A percentile compares a stretch with the other conserved stretches of the same genome.
phyloP scores from a whole-genome alignment of 139 green algal genomes.

The Tetradesmus lagerheimii region DNA sequence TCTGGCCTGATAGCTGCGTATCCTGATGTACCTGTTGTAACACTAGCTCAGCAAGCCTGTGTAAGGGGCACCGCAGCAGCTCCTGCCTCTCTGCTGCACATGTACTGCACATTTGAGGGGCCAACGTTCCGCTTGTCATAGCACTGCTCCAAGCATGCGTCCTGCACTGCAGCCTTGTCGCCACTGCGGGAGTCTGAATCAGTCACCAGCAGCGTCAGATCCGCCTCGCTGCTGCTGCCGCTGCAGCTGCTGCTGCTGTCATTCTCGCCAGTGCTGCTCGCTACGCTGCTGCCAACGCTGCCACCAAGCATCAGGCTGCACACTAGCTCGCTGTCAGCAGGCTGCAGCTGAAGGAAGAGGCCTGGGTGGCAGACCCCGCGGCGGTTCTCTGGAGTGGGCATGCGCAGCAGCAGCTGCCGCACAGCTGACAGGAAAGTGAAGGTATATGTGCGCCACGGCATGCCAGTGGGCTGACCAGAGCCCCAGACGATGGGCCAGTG shows the following conservation, averaged over 20 bases:
- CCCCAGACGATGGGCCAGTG: conserved; percentile 2
- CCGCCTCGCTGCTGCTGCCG: neutral
- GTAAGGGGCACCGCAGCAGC: too few species aligned
- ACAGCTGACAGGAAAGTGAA: neutral
- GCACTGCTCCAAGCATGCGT: too few species aligned
- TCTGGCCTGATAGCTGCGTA: too few species aligned
- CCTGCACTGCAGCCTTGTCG: too few species aligned
- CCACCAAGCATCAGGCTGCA: neutral
- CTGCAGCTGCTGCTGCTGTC: neutral
- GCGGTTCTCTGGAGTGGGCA: neutral
- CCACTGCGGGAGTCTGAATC: too few species aligned
- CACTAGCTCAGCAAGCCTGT: too few species aligned
- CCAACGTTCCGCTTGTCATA: too few species aligned
- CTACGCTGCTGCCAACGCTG: neutral
- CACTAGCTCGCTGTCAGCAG: neutral
- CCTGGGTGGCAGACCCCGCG: neutral
- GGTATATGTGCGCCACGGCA: neutral
- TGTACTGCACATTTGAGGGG: too few species aligned
- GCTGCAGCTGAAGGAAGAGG: neutral
- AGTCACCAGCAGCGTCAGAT: too few species aligned
- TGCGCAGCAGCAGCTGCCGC: neutral
- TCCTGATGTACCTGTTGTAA: too few species aligned
- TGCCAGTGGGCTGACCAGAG: neutral
- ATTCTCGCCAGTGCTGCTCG: neutral
- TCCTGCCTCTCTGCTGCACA: too few species aligned